phyloP scores from a whole-genome alignment of 2,329 filamentous ascomycete genomes.

The Didymellaceae sp. region DNA sequence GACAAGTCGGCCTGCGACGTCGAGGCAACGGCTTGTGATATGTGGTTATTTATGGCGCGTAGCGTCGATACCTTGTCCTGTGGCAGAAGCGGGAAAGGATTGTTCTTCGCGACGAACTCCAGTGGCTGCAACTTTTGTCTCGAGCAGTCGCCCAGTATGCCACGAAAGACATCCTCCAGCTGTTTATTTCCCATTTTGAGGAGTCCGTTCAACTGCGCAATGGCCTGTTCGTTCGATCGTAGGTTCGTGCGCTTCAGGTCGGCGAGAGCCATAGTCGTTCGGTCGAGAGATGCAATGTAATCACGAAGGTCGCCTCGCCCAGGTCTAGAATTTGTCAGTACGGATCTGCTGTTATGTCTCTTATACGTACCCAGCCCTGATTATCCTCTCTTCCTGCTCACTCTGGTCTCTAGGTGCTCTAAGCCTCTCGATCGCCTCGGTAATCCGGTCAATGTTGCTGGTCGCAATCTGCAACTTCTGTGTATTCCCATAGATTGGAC shows the following conservation, averaged over 20 bases:
- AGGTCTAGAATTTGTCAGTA: conserved; percentile 15
- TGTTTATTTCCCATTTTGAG: conserved; percentile 81
- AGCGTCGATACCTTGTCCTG: conserved; percentile 78
- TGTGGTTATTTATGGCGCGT: conserved; percentile 77
- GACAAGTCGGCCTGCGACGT: conserved; percentile 53
- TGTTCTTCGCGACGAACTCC: conserved; percentile 86
- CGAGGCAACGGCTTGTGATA: conserved; percentile 65
- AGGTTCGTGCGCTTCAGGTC: conserved; percentile 92
- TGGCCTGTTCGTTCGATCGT: conserved; percentile 87
- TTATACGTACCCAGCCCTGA: conserved; percentile 71
- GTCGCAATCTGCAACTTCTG: conserved; percentile 86
- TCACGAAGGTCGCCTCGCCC: conserved; percentile 76
- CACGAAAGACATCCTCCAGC: conserved; percentile 83
- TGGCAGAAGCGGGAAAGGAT: conserved; percentile 80
- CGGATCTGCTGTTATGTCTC: background rate
- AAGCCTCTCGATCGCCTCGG: conserved; percentile 85
- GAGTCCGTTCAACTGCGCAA: conserved; percentile 77
- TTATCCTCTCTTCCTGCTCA: conserved; percentile 88
- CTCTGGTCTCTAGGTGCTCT: conserved; percentile 92
- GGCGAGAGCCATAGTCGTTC: conserved; percentile 80
- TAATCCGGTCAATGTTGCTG: conserved; percentile 84
- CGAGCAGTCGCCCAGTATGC: conserved; percentile 78
- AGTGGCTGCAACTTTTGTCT: conserved; percentile 80
- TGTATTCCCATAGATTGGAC: conserved; percentile 91
- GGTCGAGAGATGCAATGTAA: conserved; percentile 88